These are phyloP conservation scores for Blastobotrys mokoenaii DNA, from an alignment of 805 yeast genomes.

Conservation along the genomic window DNA sequence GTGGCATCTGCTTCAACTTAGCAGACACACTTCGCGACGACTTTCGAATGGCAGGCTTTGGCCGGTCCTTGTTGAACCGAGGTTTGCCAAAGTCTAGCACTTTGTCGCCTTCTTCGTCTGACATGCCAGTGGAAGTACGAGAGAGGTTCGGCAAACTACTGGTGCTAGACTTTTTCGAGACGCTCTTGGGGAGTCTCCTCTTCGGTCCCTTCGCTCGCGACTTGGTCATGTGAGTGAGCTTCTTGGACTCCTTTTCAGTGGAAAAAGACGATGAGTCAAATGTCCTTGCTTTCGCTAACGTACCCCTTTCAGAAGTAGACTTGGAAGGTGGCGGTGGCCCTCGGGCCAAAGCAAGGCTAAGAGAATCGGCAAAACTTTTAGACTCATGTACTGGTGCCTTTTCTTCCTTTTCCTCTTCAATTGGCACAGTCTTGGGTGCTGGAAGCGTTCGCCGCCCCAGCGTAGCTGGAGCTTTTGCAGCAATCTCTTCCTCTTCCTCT, in stretches of 20 bases:
- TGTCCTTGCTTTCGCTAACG: conserved; percentile 1
- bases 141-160: background rate
- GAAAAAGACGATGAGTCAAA: conserved; percentile 1
- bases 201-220: conserved; percentile 32
- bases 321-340: background rate
- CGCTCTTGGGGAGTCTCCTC: conserved; percentile 29
- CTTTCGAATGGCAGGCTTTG: conserved; percentile 14
- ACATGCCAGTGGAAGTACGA: too few species aligned
- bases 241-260: conserved; percentile 4
- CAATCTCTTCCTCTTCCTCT: conserved; percentile 1
- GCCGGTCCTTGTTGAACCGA: background rate
- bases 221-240: conserved; percentile 27
- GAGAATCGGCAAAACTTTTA: background rate
- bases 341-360: background rate
- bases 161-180: background rate
- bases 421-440: background rate
- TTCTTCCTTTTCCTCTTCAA: too few species aligned
- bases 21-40: conserved; percentile 16
- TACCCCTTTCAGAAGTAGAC: background rate
- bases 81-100: background rate
- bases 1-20: conserved; percentile 12
- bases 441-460: background rate
- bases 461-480: background rate
- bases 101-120: background rate
- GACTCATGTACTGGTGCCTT: background rate